Base-by-base conservation (phyloP, 441 rosid species). In the Mallotus japonicus region DNA sequence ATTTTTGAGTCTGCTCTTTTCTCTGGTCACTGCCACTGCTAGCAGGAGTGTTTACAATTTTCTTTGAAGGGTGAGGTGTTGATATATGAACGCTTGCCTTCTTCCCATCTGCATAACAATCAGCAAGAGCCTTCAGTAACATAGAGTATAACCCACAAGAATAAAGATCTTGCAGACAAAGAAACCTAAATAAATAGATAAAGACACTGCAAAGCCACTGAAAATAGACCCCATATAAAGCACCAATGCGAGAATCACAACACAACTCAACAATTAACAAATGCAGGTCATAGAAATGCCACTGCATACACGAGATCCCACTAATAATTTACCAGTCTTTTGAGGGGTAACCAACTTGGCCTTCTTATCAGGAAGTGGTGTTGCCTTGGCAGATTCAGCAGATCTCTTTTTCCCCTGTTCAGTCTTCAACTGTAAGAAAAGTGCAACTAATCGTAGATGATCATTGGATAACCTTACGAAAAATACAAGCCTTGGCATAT, bases 61-160 rank as follows among this genome's bases (percentile, higher is more conserved):
- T 81, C 79, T 92, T 92, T 13, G 92, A 73, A 53, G 95, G 97
- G 82, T 93, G 79, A 20, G 98, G 98, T 49, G 98, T 92, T n/a
- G 97, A 88, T 11, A 75, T 22, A 55, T 88, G 93, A 22, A 49
- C 85, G 11, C 79, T 77, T 56, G 65, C 81, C 80, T 91, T 92
- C 80, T 83, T 85, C 57, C 75, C 72, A 42, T 87, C 96, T 89
- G 85, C 73, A 54, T 50, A 65, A 53, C 13, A 42, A 15, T 70
- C 46, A 14, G 47, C 44, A 46, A 47, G 59, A 32, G 22, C 42
- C 67, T n/a, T 64, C 55, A 56, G 20, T 7, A 58, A 61, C 24
- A 60, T 0, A 51, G 3, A 59, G n/a, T 14, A 71, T 16, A 24
- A 3, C 28, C n/a, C 28, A 28, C 32, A 65, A 24, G 47, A 57